These are phyloP conservation scores for Solanum sejunctum DNA, from an alignment of 257 asterid genomes.

Conservation along the genomic window DNA sequence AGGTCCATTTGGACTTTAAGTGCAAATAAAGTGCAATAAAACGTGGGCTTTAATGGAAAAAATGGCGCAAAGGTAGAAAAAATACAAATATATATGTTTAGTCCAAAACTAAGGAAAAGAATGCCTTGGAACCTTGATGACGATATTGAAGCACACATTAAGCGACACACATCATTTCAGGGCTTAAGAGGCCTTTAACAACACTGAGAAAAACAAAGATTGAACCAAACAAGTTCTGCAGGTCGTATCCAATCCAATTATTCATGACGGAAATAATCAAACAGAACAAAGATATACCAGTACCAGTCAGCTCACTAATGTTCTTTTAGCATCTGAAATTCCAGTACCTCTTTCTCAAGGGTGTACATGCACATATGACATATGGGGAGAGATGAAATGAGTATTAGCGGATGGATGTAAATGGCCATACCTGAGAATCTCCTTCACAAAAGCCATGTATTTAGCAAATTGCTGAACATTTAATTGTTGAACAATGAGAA, in stretches of 20 bases:
- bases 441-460: constrained; percentile 86
- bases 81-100: not conserved
- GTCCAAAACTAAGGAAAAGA: not conserved
- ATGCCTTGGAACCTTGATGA: not conserved
- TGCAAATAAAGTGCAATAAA: not conserved
- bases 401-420: not conserved
- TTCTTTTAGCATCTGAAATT: not conserved
- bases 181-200: not conserved
- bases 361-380: not conserved
- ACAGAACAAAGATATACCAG: not conserved
- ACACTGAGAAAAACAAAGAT: not conserved
- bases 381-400: not conserved
- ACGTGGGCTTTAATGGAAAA: not conserved
- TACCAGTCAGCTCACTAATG: not conserved
- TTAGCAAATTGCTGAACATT: constrained; percentile 98
- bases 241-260: not conserved
- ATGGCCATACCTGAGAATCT: constrained; percentile 55
- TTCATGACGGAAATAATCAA: not conserved
- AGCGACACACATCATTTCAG: not conserved
- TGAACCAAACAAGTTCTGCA: not conserved
- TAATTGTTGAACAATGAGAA: constrained; percentile 83
- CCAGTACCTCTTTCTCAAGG: not conserved
- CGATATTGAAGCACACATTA: not conserved
- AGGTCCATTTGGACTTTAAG: not conserved
- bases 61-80: not conserved